phyloP scores from a whole-genome alignment of 176 grass and related monocot species.

The Lolium multiflorum region DNA sequence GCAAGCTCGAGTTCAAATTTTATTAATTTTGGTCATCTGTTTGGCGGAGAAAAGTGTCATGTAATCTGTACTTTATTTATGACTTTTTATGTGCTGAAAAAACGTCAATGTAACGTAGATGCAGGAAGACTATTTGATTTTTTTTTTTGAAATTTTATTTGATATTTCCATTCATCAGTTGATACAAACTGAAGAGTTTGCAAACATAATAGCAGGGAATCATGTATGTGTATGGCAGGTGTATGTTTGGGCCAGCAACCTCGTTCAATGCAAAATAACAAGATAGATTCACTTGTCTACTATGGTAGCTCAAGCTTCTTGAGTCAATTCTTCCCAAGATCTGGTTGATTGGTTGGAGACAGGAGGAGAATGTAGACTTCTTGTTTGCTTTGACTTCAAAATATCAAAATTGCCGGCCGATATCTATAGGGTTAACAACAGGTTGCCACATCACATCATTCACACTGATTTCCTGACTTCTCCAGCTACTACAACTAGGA shows the following conservation, averaged over 20 bases:
- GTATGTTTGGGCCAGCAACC: not conserved
- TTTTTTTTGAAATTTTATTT: no score
- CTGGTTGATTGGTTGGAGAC: conserved; percentile 44
- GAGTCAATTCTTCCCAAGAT: not conserved
- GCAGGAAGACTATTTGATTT: not conserved
- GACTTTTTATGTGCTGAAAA: not conserved
- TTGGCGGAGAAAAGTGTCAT: not conserved
- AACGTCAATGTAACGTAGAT: not conserved
- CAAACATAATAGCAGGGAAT: not conserved
- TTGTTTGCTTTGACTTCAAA: not conserved
- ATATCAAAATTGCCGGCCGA: conserved; percentile 39
- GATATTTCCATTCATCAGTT: not conserved
- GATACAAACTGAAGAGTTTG: not conserved
- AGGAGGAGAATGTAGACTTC: not conserved
- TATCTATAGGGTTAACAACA: not conserved
- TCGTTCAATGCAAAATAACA: not conserved
- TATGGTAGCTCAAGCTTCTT: no score
- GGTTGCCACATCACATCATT: not conserved
- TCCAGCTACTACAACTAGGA: not conserved
- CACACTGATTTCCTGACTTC: not conserved
- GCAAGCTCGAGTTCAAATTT: not conserved
- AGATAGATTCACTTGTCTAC: not conserved
- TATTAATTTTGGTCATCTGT: not conserved
- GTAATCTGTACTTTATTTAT: not conserved
- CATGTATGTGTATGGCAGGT: not conserved